Base-by-base conservation (phyloP, 192 early-diverging fungal genomes). In the Physocladia obscura region DNA sequence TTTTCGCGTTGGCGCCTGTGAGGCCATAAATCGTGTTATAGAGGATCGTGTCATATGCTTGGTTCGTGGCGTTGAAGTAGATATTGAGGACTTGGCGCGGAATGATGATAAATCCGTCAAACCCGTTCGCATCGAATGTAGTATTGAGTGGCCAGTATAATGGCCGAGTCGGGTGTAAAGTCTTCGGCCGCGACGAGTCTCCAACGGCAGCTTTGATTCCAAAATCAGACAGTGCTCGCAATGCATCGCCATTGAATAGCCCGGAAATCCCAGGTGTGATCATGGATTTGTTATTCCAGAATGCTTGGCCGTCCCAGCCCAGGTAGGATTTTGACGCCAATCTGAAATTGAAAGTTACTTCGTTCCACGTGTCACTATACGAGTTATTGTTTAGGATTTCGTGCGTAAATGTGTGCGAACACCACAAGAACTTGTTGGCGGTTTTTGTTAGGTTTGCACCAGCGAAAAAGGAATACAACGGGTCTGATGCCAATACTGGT, bases 91-190 rank as follows among this genome's bases (percentile, higher is more conserved):
- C 36, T 32, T 67, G 74, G 21, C 79, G 69, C 13, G 79, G 79
- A 24, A 81, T 77, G 32, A 81, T 68, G 29, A 40, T 70, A 58
- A 62, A 82, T 13, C 81, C 81, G 29, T 71, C 77, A 49, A 82
- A 84, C 34, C 79, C 79, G 39, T 74, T 71, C 21, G 40, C 36
- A 21, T 36, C 77, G 11, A 37, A 44, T 2, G 79, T 81, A 47
- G 80, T 76, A 35, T 64, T 38, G 31, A 78, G 51, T 19, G 77
- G 77, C 27, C 58, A 76, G 39, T 47, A 67, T 21, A 48, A 79
- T 19, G 72, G 71, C 47, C 34, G 50, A 22, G 49, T 62, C 2
- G 40, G 13, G 51, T 71, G 64, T 19, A 68, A 29, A 44, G 31
- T 29, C 36, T 76, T 65, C 15, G 50, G 30, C 1, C 78, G 49